Evolutionary conservation across 495 filamentous ascomycete genomes (phyloP).

Genomic region (Durotheca rogersii): DNA sequence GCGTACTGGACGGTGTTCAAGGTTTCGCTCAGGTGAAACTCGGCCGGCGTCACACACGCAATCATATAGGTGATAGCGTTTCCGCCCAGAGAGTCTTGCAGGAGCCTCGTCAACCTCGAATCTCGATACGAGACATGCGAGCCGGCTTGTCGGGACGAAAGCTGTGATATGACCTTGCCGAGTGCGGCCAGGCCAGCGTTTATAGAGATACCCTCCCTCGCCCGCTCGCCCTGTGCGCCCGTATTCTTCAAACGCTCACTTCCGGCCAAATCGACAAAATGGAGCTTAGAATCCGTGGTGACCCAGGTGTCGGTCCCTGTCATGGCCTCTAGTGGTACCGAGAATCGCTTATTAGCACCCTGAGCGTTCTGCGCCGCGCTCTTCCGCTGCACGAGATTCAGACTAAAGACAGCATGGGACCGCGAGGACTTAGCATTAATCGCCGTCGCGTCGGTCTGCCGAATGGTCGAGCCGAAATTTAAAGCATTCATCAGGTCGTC

Average conservation of each 20-base stretch:
- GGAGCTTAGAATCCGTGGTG: slow-evolving; percentile 95
- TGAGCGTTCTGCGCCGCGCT: slow-evolving; percentile 55
- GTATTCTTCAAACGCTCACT: slow-evolving; percentile 98
- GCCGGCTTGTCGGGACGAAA: slow-evolving; percentile 84
- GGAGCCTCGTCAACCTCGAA: slow-evolving; percentile 89
- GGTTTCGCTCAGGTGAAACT: slow-evolving; percentile 97
- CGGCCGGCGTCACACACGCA: slow-evolving; percentile 94
- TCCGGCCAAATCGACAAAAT: slow-evolving; percentile 97
- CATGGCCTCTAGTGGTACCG: slow-evolving; percentile 81
- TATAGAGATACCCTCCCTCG: slow-evolving; percentile 97
- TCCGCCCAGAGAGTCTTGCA: slow-evolving; percentile 97
- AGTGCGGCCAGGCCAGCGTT: slow-evolving; percentile 94
- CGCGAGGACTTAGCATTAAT: slow-evolving; percentile 99
- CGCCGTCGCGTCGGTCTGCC: slow-evolving; percentile 97
- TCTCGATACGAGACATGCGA: slow-evolving; percentile 97
- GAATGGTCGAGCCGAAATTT: slow-evolving; percentile 89
- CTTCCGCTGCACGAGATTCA: slow-evolving; percentile 90
- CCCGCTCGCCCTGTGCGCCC: slow-evolving; percentile 89
- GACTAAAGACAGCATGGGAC: slow-evolving; percentile 95
- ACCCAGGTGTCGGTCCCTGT: slow-evolving; percentile 65
- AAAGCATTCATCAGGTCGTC: slow-evolving; percentile 87
- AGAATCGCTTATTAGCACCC: slow-evolving; percentile 77
- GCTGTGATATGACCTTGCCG: slow-evolving; percentile 97
- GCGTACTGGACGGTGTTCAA: slow-evolving; percentile 98
- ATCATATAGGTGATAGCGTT: slow-evolving; percentile 99